Evolutionary conservation across 2,329 filamentous ascomycete species (phyloP).

Genomic region (Trichoderma koningii): DNA sequence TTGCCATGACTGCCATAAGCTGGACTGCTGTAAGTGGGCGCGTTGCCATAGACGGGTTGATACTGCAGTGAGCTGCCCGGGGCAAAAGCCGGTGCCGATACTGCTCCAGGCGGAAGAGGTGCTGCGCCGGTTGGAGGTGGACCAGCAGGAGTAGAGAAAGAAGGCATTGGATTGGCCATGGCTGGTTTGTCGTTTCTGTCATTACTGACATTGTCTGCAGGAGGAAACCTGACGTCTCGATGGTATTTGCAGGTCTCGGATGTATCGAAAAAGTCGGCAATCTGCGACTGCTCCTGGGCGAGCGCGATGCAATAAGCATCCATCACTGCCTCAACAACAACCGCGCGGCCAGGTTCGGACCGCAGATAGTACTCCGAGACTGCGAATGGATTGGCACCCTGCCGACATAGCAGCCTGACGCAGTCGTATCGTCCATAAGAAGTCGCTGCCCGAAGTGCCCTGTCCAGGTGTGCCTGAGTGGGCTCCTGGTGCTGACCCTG

Average conservation of each 20-base stretch:
- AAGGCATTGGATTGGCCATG: not conserved
- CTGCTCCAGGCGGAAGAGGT: not conserved
- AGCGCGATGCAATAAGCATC: not conserved
- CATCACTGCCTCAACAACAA: constrained; percentile 2
- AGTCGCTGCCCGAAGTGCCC: constrained; percentile 10
- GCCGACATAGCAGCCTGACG: not conserved
- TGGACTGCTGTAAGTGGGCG: not conserved
- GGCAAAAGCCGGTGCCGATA: not conserved
- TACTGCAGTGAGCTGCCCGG: not conserved
- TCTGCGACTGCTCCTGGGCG: not conserved
- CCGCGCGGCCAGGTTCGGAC: not conserved
- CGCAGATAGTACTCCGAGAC: constrained; percentile 9
- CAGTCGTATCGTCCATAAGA: constrained; percentile 15
- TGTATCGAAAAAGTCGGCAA: constrained; percentile 9
- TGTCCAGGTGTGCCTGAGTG: not conserved
- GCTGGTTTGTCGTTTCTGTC: no score
- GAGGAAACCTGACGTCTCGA: not conserved
- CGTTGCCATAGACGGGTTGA: not conserved
- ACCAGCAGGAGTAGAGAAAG: not conserved
- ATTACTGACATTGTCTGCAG: not conserved
- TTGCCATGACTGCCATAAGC: not conserved
- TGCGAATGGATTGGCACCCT: constrained; percentile 19
- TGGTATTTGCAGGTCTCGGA: constrained; percentile 4
- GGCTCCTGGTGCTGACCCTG: not conserved
- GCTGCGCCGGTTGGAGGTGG: not conserved